Base-by-base conservation (phyloP, 2,329 filamentous ascomycete species). In the Aureobasidium subglaciale region DNA sequence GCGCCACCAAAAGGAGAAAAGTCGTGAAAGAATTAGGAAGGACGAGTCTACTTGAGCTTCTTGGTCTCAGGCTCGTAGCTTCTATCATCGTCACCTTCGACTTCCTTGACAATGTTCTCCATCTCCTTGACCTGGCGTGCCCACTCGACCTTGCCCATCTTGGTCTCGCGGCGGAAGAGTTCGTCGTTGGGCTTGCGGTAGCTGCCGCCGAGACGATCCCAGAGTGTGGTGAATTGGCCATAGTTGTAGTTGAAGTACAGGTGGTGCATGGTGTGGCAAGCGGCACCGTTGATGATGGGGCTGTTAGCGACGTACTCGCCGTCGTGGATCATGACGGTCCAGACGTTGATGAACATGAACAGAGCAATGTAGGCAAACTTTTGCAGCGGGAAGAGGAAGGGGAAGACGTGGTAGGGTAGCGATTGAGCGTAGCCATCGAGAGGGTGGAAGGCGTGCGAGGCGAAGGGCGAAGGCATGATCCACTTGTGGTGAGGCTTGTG, bases 401-500 rank as follows among this genome's bases (percentile, higher is more conserved):
- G 90, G 75, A 92, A 96, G 62, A 96, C 64, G 74, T 97, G 92
- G 75, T 97, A 97, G 0, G 92, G 92, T 43, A 95, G 70, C 59
- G 87, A 88, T 76, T 97, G 92, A 10, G 84, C 80, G 73, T 86
- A 96, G 67, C 92, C 92, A 68, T 97, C 92, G 52, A 96, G 70
- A 1, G 92, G 91, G 76, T 97, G 90, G 81, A 97, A 97, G 57
- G 92, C 92, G 68, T 96, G 88, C 63, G 86, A 90, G 38, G 92
- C 91, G 70, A 83, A 96, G 0, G 92, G 92, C 3, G 90, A 95
- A 3, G 92, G 92, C 89, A 96, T 95, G 73, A 97, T 96, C 92
- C 92, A 97, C 78, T 96, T 96, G 84, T 97, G 92, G 74, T 97
- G 92, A 62, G 90, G 86, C 82, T 97, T 97, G 82, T 97, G 92